Conservation (phyloP, 2,329 filamentous ascomycete genomes). For the Diaporthe ampelina region DNA sequence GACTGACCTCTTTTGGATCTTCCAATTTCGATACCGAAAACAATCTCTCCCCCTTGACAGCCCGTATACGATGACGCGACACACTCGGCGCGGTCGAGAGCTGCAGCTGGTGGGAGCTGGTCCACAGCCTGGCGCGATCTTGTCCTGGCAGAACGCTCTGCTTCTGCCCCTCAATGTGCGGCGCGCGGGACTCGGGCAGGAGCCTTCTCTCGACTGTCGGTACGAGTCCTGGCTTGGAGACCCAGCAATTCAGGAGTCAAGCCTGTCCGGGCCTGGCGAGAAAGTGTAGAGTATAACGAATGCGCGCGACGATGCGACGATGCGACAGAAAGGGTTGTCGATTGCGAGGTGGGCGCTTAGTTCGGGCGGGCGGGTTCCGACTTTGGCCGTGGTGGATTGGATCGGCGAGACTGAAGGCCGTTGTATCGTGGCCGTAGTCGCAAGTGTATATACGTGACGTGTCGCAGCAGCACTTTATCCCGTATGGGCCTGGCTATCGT, state of each 20-base stretch:
- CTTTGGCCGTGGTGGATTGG: constrained; percentile 16
- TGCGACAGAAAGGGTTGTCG: constrained; percentile 23
- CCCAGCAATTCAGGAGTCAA: not conserved
- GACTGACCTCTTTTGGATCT: constrained; percentile 27
- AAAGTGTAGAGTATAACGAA: not conserved
- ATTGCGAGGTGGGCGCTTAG: constrained; percentile 17
- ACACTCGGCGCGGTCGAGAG: constrained; percentile 4
- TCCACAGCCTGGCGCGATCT: constrained; percentile 22
- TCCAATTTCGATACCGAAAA: not conserved
- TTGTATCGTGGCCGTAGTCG: constrained; percentile 1
- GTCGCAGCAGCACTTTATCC: constrained; percentile 19
- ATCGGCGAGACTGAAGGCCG: constrained; percentile 5
- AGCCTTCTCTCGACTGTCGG: not conserved
- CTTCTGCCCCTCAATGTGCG: constrained; percentile 24
- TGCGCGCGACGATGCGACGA: constrained; percentile 31
- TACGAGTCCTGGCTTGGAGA: not conserved
- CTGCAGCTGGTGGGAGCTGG: constrained; percentile 23
- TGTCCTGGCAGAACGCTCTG: not conserved
- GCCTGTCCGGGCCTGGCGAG: not conserved
- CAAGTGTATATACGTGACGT: constrained; percentile 15
- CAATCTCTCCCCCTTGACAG: constrained; percentile 14
- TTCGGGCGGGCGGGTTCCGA: constrained; percentile 19
- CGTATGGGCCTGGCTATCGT: constrained; percentile 17
- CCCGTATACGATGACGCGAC: constrained; percentile 26
- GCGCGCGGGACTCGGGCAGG: constrained; percentile 16